These are phyloP conservation scores for Choanephora cucurbitarum DNA, from an alignment of 371 early-diverging fungal species.

Conservation along the genomic window DNA sequence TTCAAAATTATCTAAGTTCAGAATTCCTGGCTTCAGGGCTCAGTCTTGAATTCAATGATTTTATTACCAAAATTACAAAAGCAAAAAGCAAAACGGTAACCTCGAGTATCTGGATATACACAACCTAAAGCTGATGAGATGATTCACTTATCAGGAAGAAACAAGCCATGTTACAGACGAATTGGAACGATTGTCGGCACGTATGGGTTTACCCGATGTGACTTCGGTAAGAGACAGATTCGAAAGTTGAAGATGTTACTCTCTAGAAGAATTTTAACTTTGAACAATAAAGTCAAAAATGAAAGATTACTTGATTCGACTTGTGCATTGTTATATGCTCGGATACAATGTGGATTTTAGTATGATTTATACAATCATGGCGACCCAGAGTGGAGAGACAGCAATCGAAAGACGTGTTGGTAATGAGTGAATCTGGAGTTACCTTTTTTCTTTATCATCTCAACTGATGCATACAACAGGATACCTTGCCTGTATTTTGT, in stretches of 20 bases:
- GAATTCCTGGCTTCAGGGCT: conserved; percentile 46
- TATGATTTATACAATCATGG: conserved; percentile 55
- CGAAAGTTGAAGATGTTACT: background rate
- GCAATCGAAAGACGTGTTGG: conserved; percentile 48
- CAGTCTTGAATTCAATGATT: conserved; percentile 35
- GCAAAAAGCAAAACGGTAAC: conserved; percentile 47
- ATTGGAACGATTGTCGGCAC: conserved; percentile 22
- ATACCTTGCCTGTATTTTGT: conserved; percentile 49
- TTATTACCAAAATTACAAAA: conserved; percentile 34
- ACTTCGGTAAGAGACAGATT: conserved; percentile 33
- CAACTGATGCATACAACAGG: conserved; percentile 22
- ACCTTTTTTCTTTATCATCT: too few relatives aligned
- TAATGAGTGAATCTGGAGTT: conserved; percentile 13
- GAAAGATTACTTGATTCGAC: conserved; percentile 47
- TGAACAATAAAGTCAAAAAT: conserved; percentile 32
- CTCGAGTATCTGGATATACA: background rate
- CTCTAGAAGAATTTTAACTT: background rate
- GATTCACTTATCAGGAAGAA: conserved; percentile 34
- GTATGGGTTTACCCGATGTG: conserved; percentile 40
- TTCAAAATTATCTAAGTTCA: conserved; percentile 30
- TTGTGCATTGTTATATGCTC: conserved; percentile 55
- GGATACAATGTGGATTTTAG: conserved; percentile 56
- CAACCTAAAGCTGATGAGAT: background rate
- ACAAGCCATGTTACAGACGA: conserved; percentile 30
- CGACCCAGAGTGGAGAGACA: conserved; percentile 53